Evolutionary conservation across 805 yeast species (phyloP).

Genomic region (Diddensiella santjacobensis): DNA sequence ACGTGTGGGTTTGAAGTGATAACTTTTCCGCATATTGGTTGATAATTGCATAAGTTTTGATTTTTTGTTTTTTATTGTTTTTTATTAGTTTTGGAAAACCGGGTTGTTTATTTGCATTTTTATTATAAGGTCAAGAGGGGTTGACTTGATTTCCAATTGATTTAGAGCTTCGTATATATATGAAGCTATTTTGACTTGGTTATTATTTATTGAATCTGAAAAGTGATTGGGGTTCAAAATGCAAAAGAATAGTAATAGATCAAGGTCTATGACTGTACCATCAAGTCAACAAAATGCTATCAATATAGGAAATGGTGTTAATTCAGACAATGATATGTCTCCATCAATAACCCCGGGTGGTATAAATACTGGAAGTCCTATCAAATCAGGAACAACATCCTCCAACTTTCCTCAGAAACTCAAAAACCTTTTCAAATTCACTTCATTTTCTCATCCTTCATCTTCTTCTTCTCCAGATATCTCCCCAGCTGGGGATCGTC

Average conservation of each 20-base stretch:
- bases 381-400: not conserved
- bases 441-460: conserved; percentile 15
- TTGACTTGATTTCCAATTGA: too few relatives aligned
- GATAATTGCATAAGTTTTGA: too few relatives aligned
- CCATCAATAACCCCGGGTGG: not conserved
- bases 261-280: conserved; percentile 23
- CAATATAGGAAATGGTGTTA: conserved; percentile 3
- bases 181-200: too few relatives aligned
- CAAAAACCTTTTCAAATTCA: conserved; percentile 32
- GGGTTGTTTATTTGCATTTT: too few relatives aligned
- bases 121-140: too few relatives aligned
- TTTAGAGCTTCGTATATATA: too few relatives aligned
- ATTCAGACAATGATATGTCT: not conserved
- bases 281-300: conserved; percentile 6
- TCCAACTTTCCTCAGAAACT: conserved; percentile 29
- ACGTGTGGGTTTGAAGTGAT: too few relatives aligned
- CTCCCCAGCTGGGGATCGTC: not conserved
- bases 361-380: not conserved
- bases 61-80: too few relatives aligned
- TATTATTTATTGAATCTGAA: too few relatives aligned
- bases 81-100: too few relatives aligned
- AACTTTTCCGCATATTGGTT: too few relatives aligned
- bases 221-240: too few relatives aligned
- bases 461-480: conserved; percentile 1
- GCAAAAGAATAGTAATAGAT: conserved; percentile 10